Evolutionary conservation across 192 early-diverging fungal genomes (phyloP).

Genomic region (Obelidium mucronatum): DNA sequence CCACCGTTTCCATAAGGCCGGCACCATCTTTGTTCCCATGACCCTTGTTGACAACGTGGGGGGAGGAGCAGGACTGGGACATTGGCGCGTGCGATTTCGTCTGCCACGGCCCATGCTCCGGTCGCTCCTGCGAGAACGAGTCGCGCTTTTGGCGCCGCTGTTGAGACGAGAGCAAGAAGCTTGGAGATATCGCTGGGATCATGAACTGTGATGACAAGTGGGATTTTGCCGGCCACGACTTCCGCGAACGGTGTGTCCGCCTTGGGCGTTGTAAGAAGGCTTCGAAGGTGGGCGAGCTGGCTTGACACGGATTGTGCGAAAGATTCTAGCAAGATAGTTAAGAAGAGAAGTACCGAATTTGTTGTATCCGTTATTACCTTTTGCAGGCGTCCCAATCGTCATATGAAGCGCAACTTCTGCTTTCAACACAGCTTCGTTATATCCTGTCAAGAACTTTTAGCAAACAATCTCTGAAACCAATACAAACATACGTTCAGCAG

Average conservation of each 20-base stretch:
- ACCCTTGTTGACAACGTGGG: conserved; percentile 70
- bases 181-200: conserved; percentile 63
- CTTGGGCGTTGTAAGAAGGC: not conserved
- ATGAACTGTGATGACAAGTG: conserved; percentile 20
- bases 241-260: not conserved
- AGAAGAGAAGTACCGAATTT: too few species aligned
- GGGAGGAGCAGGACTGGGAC: conserved; percentile 68
- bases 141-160: conserved; percentile 19
- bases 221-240: conserved; percentile 12
- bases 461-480: conserved; percentile 25
- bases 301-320: conserved; percentile 7
- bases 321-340: conserved; percentile 4
- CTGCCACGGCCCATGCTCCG: conserved; percentile 72
- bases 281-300: conserved; percentile 9
- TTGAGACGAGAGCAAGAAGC: conserved; percentile 64
- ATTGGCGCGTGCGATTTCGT: conserved; percentile 55
- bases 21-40: conserved; percentile 68
- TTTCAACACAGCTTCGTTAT: conserved; percentile 16
- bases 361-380: too few species aligned
- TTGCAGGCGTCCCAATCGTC: conserved; percentile 7
- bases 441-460: conserved; percentile 3
- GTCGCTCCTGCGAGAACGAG: conserved; percentile 64
- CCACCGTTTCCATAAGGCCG: conserved; percentile 57
- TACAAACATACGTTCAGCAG: conserved; percentile 57
- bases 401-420: conserved; percentile 11